phyloP scores from a whole-genome alignment of 768 basidiomycete species.

The Lentinula sp. region DNA sequence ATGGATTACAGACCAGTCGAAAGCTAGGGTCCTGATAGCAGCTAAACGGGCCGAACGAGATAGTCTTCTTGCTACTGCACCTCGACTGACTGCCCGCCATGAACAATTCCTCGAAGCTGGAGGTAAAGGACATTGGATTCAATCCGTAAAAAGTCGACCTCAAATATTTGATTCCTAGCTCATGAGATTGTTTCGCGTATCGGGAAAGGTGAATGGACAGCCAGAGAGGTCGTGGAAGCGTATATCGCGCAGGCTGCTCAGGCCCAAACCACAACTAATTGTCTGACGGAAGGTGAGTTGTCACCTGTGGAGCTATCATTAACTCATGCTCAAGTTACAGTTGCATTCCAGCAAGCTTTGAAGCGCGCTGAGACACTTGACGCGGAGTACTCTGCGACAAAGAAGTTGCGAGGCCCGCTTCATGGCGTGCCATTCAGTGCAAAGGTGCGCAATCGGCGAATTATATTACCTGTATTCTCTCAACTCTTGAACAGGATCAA shows the following conservation, averaged over 20 bases:
- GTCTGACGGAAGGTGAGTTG: slow-evolving; percentile 67
- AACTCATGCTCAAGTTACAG: slow-evolving; percentile 26
- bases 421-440: slow-evolving; percentile 74
- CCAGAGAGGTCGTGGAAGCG: slow-evolving; percentile 34
- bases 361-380: slow-evolving; percentile 62
- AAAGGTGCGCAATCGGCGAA: slow-evolving; percentile 26
- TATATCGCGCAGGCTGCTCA: slow-evolving; percentile 37
- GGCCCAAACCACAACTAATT: slow-evolving; percentile 66
- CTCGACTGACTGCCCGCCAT: not conserved
- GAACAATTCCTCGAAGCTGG: not conserved
- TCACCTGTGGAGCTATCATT: not conserved
- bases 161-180: slow-evolving; percentile 15
- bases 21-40: not conserved
- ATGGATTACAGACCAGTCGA: not conserved
- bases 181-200: slow-evolving; percentile 38
- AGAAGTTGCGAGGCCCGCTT: slow-evolving; percentile 56
- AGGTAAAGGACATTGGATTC: not conserved
- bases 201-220: slow-evolving; percentile 35
- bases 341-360: slow-evolving; percentile 65
- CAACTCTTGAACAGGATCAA: slow-evolving; percentile 47
- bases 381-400: slow-evolving; percentile 51
- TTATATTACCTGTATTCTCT: slow-evolving; percentile 57
- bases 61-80: not conserved
- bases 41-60: slow-evolving; percentile 1
- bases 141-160: not conserved